Percentiles rank a stretch among this genome's conserved stretches.
Evolutionary conservation across 176 grass and related monocot species (phyloP).

Genomic region (Calamus simplicifolius): DNA sequence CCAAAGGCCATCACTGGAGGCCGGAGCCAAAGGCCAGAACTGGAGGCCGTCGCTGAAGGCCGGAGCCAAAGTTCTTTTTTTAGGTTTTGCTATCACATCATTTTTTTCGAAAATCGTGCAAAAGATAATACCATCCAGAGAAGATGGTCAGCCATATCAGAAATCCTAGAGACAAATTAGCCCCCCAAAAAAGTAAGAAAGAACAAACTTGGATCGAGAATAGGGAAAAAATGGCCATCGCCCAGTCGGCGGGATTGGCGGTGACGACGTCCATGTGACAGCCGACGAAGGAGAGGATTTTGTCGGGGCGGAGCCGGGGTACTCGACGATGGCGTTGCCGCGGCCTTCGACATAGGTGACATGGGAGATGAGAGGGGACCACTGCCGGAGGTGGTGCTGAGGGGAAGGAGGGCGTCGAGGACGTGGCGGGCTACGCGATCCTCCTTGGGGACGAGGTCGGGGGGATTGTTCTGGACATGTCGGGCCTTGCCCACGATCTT

Average conservation of each 20-base stretch:
- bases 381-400: conserved; percentile 53
- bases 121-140: no score
- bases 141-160: no score
- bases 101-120: no score
- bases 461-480: conserved; percentile 90
- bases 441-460: conserved; percentile 53
- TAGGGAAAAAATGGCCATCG: conserved; percentile 1
- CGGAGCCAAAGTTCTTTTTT: no score
- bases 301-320: conserved; percentile 56
- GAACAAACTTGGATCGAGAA: not conserved
- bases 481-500: conserved; percentile 74
- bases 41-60: no score
- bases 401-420: conserved; percentile 44
- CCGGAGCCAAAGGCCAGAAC: no score
- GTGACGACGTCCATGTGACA: conserved; percentile 98
- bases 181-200: not conserved
- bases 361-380: conserved; percentile 71
- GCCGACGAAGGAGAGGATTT: conserved; percentile 77
- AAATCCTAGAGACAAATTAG: conserved; percentile 39
- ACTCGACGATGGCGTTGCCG: conserved; percentile 85
- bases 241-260: conserved; percentile 67
- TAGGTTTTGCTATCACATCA: no score
- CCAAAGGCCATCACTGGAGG: no score
- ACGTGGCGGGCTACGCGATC: conserved; percentile 77
- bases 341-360: conserved; percentile 48